Evolutionary conservation across 1,284 basidiomycete species (phyloP).

Genomic region (Ustilago bromivora): DNA sequence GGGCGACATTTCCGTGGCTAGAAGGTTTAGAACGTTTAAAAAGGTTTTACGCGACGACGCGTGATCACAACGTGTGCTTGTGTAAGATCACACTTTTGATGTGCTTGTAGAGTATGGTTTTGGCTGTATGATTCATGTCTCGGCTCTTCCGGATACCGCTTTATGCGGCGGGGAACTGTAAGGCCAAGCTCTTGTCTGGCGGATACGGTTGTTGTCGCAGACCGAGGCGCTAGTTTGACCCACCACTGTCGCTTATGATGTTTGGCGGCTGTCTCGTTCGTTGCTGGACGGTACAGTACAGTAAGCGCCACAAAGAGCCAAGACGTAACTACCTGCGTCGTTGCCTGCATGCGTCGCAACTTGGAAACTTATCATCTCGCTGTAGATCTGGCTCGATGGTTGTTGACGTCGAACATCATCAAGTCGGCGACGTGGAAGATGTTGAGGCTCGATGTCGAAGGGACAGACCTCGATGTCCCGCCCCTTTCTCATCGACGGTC

Average conservation of each 20-base stretch:
- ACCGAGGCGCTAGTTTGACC: background rate
- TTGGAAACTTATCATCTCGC: too few relatives aligned
- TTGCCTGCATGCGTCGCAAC: too few relatives aligned
- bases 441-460: too few relatives aligned
- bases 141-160: background rate
- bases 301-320: too few relatives aligned
- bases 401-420: too few relatives aligned
- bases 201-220: background rate
- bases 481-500: too few relatives aligned
- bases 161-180: background rate
- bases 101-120: background rate
- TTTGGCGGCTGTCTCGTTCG: background rate
- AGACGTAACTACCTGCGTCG: too few relatives aligned
- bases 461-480: too few relatives aligned
- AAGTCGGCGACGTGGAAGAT: too few relatives aligned
- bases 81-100: slow-evolving; percentile 1
- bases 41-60: slow-evolving; percentile 4
- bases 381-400: too few relatives aligned
- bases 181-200: background rate
- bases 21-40: background rate
- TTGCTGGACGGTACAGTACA: too few relatives aligned
- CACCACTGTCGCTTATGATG: background rate
- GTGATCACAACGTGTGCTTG: slow-evolving; percentile 15
- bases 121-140: background rate
- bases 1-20: background rate